Evolutionary conservation across 495 filamentous ascomycete species (phyloP).

Genomic region (Antarctomyces pellizariae): DNA sequence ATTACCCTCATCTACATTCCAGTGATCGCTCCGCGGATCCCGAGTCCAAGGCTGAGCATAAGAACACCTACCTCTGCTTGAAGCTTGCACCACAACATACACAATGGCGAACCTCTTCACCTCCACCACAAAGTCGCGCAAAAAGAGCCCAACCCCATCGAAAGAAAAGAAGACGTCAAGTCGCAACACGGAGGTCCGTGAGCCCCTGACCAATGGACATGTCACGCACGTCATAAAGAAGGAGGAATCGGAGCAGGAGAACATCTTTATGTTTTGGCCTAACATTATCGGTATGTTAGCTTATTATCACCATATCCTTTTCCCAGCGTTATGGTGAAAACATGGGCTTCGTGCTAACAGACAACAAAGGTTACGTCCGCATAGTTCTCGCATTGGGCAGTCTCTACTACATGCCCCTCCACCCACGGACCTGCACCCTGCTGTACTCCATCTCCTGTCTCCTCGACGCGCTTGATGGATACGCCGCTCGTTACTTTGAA

Average conservation of each 20-base stretch:
- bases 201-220: no score
- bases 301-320: slow-evolving; percentile 2
- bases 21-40: not conserved
- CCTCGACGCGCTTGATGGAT: slow-evolving; percentile 82
- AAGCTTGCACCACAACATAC: slow-evolving; percentile 10
- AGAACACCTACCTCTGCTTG: slow-evolving; percentile 9
- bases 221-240: slow-evolving; percentile 2
- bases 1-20: not conserved
- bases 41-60: slow-evolving; percentile 3
- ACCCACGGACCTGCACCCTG: slow-evolving; percentile 77
- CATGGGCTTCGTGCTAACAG: slow-evolving; percentile 2
- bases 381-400: slow-evolving; percentile 77
- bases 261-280: slow-evolving; percentile 86
- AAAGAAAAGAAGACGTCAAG: slow-evolving; percentile 10
- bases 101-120: slow-evolving; percentile 8
- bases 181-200: no score
- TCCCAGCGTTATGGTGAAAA: slow-evolving; percentile 1
- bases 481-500: slow-evolving; percentile 66
- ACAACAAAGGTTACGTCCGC: slow-evolving; percentile 50
- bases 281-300: slow-evolving; percentile 72
- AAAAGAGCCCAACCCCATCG: slow-evolving; percentile 5
- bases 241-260: slow-evolving; percentile 30
- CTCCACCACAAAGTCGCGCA: slow-evolving; percentile 5
- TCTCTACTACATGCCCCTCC: slow-evolving; percentile 95
- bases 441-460: slow-evolving; percentile 86